Evolutionary conservation across 1,139 yeast species (phyloP).

Genomic region (Blastobotrys serpentis): DNA sequence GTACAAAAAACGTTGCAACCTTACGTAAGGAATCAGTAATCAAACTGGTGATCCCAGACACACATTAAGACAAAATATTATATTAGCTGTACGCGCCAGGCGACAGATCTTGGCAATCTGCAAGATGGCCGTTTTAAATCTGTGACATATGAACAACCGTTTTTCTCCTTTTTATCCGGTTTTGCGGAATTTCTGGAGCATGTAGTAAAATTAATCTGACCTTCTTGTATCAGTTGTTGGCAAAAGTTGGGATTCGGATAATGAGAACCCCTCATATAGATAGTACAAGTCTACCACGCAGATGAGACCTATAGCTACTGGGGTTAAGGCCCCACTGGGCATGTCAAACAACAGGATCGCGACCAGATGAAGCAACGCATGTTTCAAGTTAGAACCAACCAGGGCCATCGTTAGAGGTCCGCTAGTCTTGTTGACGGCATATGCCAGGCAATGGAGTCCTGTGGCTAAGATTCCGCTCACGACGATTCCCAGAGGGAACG

Average conservation of each 20-base stretch:
- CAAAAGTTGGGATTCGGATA: not conserved
- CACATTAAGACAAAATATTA: not conserved
- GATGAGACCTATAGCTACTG: not conserved
- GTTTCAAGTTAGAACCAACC: constrained; percentile 20
- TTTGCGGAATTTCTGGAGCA: not conserved
- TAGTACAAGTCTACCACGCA: constrained; percentile 3
- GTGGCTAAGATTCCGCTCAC: constrained; percentile 32
- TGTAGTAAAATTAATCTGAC: not conserved
- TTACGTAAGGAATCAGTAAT: not conserved
- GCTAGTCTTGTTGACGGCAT: constrained; percentile 32
- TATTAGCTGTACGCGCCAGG: not conserved
- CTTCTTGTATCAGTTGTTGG: not conserved
- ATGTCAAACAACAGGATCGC: constrained; percentile 2
- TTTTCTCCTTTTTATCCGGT: no score
- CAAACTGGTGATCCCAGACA: not conserved
- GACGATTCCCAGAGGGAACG: constrained; percentile 24
- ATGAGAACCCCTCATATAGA: not conserved
- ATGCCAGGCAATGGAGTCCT: constrained; percentile 30
- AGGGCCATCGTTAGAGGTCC: constrained; percentile 34
- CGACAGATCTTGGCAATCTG: not conserved
- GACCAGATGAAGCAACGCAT: constrained; percentile 5
- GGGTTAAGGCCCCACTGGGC: not conserved
- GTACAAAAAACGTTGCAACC: not conserved
- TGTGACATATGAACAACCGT: not conserved
- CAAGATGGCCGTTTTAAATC: not conserved